Conservation (phyloP, 169 alveolate species). For the Eimeria acervulina region DNA sequence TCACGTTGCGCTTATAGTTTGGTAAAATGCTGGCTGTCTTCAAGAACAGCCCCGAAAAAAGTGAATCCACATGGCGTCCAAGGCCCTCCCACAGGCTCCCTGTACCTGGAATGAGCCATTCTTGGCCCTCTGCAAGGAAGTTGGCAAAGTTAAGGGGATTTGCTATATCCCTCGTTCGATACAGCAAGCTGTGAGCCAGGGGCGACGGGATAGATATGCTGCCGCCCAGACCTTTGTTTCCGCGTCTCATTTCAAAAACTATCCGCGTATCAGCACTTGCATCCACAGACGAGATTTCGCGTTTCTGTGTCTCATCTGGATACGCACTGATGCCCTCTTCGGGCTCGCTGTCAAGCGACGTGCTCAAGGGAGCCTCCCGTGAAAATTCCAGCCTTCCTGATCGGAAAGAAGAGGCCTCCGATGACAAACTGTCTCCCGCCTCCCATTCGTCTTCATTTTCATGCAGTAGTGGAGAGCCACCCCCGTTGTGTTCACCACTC, state of each 20-base stretch:
- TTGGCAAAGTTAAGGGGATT: constrained; percentile 72
- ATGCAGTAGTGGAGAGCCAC: not conserved
- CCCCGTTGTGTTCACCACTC: not conserved
- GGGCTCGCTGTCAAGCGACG: constrained; percentile 15
- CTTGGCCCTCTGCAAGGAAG: constrained; percentile 79
- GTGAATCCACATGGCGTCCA: constrained; percentile 77
- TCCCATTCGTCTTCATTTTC: not conserved
- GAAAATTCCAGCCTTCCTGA: not conserved
- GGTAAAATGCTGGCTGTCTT: constrained; percentile 79
- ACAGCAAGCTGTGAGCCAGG: constrained; percentile 69
- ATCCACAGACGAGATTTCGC: not conserved
- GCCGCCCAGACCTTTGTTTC: not conserved
- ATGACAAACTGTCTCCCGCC: not conserved
- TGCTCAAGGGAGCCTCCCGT: constrained; percentile 11
- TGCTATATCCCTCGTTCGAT: constrained; percentile 64
- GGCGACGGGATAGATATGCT: constrained; percentile 72
- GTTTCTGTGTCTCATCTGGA: not conserved
- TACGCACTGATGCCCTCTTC: not conserved
- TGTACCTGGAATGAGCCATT: constrained; percentile 73
- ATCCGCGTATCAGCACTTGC: constrained; percentile 31
- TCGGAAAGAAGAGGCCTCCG: constrained; percentile 13
- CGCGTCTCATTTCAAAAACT: constrained; percentile 13
- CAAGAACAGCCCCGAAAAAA: constrained; percentile 76
- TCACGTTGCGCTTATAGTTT: constrained; percentile 79
- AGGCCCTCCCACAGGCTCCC: constrained; percentile 80